Conservation (phyloP, 257 asterid genomes). For the Solanum lignicaule region DNA sequence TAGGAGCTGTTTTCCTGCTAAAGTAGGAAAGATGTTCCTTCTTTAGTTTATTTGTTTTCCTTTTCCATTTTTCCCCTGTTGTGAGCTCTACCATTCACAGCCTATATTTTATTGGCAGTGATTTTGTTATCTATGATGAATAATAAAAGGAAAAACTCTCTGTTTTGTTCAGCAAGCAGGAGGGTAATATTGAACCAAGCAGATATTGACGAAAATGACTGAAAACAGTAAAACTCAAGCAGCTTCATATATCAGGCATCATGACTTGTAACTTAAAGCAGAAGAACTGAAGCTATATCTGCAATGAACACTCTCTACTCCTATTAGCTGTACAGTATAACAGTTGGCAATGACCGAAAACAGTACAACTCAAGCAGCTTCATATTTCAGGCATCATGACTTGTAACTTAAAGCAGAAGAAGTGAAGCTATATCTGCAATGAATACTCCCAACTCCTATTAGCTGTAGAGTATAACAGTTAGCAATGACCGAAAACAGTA, state of each 20-base stretch:
- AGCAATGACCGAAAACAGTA: no score
- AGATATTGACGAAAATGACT: background rate
- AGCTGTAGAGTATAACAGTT: background rate
- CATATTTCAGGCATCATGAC: background rate
- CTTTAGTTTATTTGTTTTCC: background rate
- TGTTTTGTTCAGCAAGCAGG: background rate
- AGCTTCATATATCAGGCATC: background rate
- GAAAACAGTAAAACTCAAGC: background rate
- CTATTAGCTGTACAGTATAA: background rate
- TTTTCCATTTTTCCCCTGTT: background rate
- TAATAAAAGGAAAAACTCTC: background rate
- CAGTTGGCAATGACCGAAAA: background rate
- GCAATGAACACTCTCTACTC: background rate
- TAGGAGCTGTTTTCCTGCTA: background rate
- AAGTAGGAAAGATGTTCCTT: background rate
- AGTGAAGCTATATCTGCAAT: no score
- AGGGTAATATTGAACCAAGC: background rate
- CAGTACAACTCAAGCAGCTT: background rate
- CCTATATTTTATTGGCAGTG: constrained; percentile 20
- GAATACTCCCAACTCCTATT: background rate
- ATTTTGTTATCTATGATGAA: background rate
- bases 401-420: background rate
- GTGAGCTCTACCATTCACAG: background rate
- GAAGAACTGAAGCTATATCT: background rate
- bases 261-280: background rate